Evolutionary conservation across 352 stramenopile genomes (phyloP).

Genomic region (Phytophthora sojae): DNA sequence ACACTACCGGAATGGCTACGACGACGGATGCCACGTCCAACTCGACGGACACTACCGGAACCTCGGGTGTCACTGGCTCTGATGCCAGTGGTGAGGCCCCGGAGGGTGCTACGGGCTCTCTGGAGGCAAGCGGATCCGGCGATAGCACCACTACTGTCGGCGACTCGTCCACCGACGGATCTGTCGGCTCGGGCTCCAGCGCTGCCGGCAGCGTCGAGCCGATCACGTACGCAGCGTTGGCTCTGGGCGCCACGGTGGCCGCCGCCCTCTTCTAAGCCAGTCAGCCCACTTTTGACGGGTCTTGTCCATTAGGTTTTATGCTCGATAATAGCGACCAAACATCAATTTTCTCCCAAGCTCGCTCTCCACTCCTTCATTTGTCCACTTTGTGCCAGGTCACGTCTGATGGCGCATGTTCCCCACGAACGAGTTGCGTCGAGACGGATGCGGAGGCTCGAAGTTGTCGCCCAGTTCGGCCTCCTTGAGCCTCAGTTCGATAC

Average conservation of each 20-base stretch:
- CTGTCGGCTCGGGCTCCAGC: constrained; percentile 8
- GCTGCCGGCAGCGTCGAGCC: constrained; percentile 29
- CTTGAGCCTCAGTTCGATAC: constrained; percentile 67
- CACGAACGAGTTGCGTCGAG: constrained; percentile 32
- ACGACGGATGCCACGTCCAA: constrained; percentile 1
- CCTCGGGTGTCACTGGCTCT: neutral
- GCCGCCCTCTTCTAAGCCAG: constrained; percentile 33
- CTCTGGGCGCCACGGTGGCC: constrained; percentile 21
- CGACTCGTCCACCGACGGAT: constrained; percentile 3
- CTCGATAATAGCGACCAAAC: constrained; percentile 35
- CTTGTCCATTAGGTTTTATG: constrained; percentile 35
- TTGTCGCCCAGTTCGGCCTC: constrained; percentile 62
- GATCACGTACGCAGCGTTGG: constrained; percentile 23
- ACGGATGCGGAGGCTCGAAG: constrained; percentile 33
- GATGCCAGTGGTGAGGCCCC: neutral
- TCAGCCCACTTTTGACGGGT: neutral
- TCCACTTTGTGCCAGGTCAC: constrained; percentile 9
- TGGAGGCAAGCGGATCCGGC: constrained; percentile 23
- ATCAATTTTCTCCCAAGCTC: constrained; percentile 17
- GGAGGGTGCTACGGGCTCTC: neutral
- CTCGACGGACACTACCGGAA: constrained; percentile 5
- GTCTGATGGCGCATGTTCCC: constrained; percentile 23
- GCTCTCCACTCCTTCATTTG: neutral
- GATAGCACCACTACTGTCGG: constrained; percentile 14
- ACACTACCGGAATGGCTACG: neutral